Base-by-base conservation (phyloP, 768 basidiomycete genomes). In the Lenzites betulinus region DNA sequence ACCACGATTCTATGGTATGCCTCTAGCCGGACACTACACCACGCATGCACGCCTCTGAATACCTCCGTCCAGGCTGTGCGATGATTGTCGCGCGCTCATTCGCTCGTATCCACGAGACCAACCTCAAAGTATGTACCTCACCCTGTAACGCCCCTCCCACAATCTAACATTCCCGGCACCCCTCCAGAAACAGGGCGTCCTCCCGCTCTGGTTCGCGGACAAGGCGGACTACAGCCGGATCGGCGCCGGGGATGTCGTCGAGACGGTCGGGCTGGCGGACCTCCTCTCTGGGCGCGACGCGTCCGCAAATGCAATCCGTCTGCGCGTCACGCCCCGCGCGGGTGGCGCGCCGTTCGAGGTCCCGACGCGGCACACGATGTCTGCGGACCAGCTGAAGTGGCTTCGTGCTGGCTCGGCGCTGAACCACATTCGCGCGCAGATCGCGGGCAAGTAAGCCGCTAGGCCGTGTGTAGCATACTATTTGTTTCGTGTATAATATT, bases 71-170 rank as follows among this genome's bases (percentile, higher is more conserved):
- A 89, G 93, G 96, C 18, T 94, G 93, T 68, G 84, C 82, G 6
- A 78, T 94, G 79, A 95, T 98, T 66, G 73, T 97, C 58, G 94
- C 94, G 0, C 81, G 94, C 22, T 98, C 95, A 1, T 98, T 99
- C 69, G 97, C 97, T 65, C 89, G 97, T 51, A 99, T 99, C 51
- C 97, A 99, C 71, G 97, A 98, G 78, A 96, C 95, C 7, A 98
- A 98, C 74, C 76, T 98, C 59, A 97, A 97, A 80, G 93, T 90
- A 63, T 39, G 80, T 54, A 12, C 11, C 7, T 30, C 28, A 13
- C 35, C 6, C 43, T 42, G 20, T 3, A n/a, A 12, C 30, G n/a
- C 16, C 57, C 23, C 46, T 11, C 13, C 26, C 33, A 23, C 44
- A 44, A 25, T 48, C 59, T 64, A 43, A 59, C 61, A 61, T 4